Evolutionary conservation across 106 monocot species (phyloP).

Genomic region (Acorus calamus): DNA sequence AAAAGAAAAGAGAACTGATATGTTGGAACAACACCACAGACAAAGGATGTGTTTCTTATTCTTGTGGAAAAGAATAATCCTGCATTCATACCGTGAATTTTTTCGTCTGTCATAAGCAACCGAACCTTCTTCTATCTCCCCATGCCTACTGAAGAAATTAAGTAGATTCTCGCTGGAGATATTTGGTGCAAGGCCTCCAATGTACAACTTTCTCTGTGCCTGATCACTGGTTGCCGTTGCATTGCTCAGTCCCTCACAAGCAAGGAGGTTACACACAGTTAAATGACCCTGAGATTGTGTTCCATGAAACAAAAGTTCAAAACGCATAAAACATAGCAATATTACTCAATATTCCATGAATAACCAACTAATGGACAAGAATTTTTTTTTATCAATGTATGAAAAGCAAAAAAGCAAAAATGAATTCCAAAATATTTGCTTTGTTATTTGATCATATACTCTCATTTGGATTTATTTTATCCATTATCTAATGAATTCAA

Average conservation of each 20-base stretch:
- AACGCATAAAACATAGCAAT: neutral
- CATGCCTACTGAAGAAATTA: constrained; percentile 38
- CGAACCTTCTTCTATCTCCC: constrained; percentile 58
- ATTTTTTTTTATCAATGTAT: no score
- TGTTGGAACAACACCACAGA: no score
- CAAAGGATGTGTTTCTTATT: no score
- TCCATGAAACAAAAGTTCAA: neutral
- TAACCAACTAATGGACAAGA: no score
- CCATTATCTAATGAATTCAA: no score
- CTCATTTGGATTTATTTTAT: no score
- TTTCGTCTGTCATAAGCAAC: constrained; percentile 49
- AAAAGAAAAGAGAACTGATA: neutral
- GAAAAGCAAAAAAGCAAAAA: no score
- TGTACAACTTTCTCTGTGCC: constrained; percentile 36
- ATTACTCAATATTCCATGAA: no score
- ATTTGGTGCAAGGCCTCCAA: constrained; percentile 46
- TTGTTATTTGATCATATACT: no score
- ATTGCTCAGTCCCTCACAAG: constrained; percentile 38
- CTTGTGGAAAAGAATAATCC: no score
- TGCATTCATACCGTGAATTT: constrained; percentile 30
- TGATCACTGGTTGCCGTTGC: constrained; percentile 30
- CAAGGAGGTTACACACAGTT: constrained; percentile 48
- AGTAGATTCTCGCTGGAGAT: constrained; percentile 38
- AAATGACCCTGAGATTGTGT: constrained; percentile 28
- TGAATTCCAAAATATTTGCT: no score